Evolutionary conservation across 805 yeast genomes (phyloP), one percentile per base, ranked within the genome.

Genomic region (Yamadazyma paraphyllophila): DNA sequence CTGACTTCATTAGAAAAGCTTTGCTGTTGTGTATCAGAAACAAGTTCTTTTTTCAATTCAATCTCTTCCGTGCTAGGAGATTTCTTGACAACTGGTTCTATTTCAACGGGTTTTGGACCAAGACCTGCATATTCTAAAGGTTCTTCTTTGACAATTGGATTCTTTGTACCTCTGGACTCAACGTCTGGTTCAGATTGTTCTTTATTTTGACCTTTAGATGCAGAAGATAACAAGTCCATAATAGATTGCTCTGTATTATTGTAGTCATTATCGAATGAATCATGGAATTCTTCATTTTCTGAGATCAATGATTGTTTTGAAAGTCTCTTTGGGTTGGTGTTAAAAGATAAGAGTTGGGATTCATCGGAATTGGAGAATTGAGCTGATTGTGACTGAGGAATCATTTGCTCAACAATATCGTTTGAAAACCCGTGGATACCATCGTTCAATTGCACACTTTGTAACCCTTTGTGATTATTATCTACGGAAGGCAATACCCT

Each of bases 361-460:
- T 51, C 52, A 30, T 49, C 51, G 7, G 45, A 41, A 7, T 47
- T 43, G 14, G 43, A 16, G 7, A 37, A 20, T 26, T 36, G 29
- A 34, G 30, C 39, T 12, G 43, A 29, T 30, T 44, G 49, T 30
- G 39, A 27, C 15, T 39, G 38, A 20, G 71, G 73, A 13, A 68
- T 55, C 32, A 71, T 51, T 46, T 59, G 53, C 33, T 58, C 66
- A 9, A 71, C 74, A 43, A 67, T 41, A 17, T 62, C 61, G 49
- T 71, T 72, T 2, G 73, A 54, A 33, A 71, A 68, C 1, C 76
- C 77, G 46, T 67, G 67, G 31, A 71, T 68, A 2, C 77, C 77
- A 48, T 71, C 75, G 47, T 67, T 66, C 41, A 71, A 54, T 48
- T 66, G 60, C 2, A 71, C 50, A 2, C 73, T 71, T 26, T 51